Evolutionary conservation across 1,139 yeast genomes (phyloP).

Genomic region (Lodderomyces oxycetoniae): DNA sequence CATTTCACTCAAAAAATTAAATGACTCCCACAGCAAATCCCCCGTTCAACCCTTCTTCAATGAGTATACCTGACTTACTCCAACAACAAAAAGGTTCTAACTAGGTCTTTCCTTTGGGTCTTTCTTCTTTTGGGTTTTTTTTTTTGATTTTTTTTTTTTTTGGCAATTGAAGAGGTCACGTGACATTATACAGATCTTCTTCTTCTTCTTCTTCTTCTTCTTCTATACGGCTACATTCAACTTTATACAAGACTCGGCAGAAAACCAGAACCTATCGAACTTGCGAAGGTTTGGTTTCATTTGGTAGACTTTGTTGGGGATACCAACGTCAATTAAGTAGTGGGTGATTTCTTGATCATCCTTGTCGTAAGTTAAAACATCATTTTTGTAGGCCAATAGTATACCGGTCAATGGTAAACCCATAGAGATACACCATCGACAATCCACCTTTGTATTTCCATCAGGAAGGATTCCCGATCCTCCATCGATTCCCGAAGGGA

Average conservation of each 20-base stretch:
- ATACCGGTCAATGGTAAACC: conserved; percentile 73
- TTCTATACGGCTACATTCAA: conserved; percentile 16
- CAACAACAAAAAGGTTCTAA: too few relatives aligned
- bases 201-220: background rate
- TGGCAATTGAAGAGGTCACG: too few relatives aligned
- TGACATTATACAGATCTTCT: background rate
- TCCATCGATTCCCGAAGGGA: conserved; percentile 82
- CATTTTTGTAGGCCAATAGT: conserved; percentile 53
- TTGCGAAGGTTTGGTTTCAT: conserved; percentile 39
- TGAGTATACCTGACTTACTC: too few relatives aligned
- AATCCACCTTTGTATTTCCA: conserved; percentile 26
- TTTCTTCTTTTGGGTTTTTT: conserved; percentile 1
- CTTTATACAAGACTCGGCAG: conserved; percentile 31
- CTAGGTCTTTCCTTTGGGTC: too few relatives aligned
- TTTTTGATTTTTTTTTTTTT: conserved; percentile 3
- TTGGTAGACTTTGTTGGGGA: conserved; percentile 50
- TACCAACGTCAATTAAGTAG: conserved; percentile 69
- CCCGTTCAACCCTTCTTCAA: too few relatives aligned
- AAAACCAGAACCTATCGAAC: conserved; percentile 43
- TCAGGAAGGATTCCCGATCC: conserved; percentile 58
- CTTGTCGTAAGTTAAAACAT: conserved; percentile 24
- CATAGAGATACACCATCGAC: conserved; percentile 60
- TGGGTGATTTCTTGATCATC: conserved; percentile 43
- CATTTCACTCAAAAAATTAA: too few relatives aligned
- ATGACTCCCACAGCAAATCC: too few relatives aligned